Conservation (phyloP, 108 stramenopile species). For the Nannochloropsis gaditana region DNA sequence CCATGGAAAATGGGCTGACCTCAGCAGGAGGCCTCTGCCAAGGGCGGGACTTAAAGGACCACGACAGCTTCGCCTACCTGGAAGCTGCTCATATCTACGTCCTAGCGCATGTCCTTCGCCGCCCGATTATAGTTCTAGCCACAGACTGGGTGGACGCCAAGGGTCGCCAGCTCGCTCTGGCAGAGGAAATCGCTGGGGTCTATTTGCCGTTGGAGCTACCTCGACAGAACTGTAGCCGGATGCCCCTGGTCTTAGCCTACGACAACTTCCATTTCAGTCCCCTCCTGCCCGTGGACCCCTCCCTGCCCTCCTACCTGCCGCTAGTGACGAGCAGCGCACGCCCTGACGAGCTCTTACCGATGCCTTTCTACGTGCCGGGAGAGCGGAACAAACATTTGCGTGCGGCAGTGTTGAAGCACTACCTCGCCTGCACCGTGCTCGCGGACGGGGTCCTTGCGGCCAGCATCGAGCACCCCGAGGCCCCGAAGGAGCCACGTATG, state of each 20-base stretch:
- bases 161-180: neutral
- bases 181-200: neutral
- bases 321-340: neutral
- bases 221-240: neutral
- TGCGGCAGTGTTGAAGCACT: neutral
- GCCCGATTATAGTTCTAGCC: neutral
- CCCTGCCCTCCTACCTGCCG: neutral
- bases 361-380: constrained; percentile 2
- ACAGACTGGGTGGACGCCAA: neutral
- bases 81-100: constrained; percentile 14
- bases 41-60: neutral
- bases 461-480: neutral
- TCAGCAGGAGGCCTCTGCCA: neutral
- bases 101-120: constrained; percentile 8
- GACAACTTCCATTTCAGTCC: neutral
- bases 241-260: neutral
- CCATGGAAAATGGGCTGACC: neutral
- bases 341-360: neutral
- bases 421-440: neutral
- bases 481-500: neutral
- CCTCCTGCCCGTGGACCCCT: neutral
- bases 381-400: neutral
- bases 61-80: constrained; percentile 6
- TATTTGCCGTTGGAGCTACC: neutral
- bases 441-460: neutral